These are phyloP conservation scores for Pseudopyricularia javanii DNA, from an alignment of 2,329 filamentous ascomycete species.

Conservation along the genomic window DNA sequence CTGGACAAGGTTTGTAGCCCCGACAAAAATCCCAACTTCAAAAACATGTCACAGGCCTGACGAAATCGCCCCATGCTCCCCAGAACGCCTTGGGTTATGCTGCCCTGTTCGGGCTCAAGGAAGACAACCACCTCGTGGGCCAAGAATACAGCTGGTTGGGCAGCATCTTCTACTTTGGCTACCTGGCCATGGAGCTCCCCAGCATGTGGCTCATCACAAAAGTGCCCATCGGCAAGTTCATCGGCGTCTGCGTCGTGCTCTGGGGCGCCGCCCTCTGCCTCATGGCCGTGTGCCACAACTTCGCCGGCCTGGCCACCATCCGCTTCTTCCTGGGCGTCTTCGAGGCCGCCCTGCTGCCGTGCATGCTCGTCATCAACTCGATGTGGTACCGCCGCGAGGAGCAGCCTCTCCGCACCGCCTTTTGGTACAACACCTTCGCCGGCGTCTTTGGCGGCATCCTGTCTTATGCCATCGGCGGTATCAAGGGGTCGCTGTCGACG, in stretches of 20 bases:
- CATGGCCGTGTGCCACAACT: slow-evolving; percentile 49
- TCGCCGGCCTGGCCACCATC: slow-evolving; percentile 44
- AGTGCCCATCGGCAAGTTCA: slow-evolving; percentile 56
- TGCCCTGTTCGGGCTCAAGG: slow-evolving; percentile 39
- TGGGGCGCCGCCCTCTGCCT: slow-evolving; percentile 51
- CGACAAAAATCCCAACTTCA: too few relatives aligned
- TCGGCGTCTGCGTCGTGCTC: slow-evolving; percentile 48
- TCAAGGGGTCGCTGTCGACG: slow-evolving; percentile 40
- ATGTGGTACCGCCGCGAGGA: slow-evolving; percentile 64
- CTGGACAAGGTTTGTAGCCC: too few relatives aligned
- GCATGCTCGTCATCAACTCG: slow-evolving; percentile 52
- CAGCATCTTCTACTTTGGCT: slow-evolving; percentile 62
- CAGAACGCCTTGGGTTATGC: slow-evolving; percentile 15
- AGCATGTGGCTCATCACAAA: slow-evolving; percentile 42
- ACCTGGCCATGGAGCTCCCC: slow-evolving; percentile 60
- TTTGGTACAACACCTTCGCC: slow-evolving; percentile 73
- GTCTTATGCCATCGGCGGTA: slow-evolving; percentile 49
- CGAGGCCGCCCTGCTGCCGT: slow-evolving; percentile 57
- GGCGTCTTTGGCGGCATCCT: slow-evolving; percentile 58
- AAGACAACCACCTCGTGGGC: slow-evolving; percentile 30
- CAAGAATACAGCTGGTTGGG: slow-evolving; percentile 58
- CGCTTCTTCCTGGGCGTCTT: slow-evolving; percentile 59
- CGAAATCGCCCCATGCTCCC: too few relatives aligned
- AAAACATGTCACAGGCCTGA: too few relatives aligned
- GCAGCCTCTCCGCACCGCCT: slow-evolving; percentile 53